Base-by-base conservation (phyloP, 805 yeast species). In the Jamesozyma jinghongensis region DNA sequence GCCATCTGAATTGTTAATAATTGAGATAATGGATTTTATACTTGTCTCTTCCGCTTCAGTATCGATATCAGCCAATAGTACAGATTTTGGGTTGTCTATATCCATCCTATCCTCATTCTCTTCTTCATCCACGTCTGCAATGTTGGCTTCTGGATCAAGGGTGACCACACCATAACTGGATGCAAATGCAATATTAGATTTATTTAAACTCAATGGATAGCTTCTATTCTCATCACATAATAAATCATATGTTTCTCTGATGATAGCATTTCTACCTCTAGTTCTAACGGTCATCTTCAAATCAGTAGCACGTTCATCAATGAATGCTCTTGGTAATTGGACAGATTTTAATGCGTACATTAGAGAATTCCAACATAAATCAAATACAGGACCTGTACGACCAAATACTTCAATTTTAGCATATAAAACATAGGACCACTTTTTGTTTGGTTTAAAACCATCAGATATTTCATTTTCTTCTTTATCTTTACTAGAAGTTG, bases 21-120 rank as follows among this genome's bases (percentile, higher is more conserved):
- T 67, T 1, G 68, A 62, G 13, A 85, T 62, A 16, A 76, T 70
- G 33, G 83, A 75, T 34, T 61, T 62, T 3, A 80, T 69, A 26
- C 78, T 69, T 11, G 66, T 54, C 52, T 85, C 94, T 59, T 86
- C 96, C 4, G 87, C 81, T 45, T 82, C 90, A 12, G 94, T 94
- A 56, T 85, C 94, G 32, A 85, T 53, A 55, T 86, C 96, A 1
- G 84, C 78, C 36, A 86, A 57, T 13, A 85, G 51, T 0, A 77
- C 65, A 1, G 73, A 48, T 19, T 57, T 39, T 4, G 43, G 49
- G 18, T 34, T 46, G 31, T 60, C 59, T 13, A 52, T 40, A 6
- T 63, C 69, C 58, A 63, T 63, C 25, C 62, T 62, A 14, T 59
- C 63, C 5, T 50, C 61, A 2, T 47, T 50, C 3, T 53, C 44